phyloP scores from a whole-genome alignment of 1,284 basidiomycete genomes.

The Hemileia vastatrix region DNA sequence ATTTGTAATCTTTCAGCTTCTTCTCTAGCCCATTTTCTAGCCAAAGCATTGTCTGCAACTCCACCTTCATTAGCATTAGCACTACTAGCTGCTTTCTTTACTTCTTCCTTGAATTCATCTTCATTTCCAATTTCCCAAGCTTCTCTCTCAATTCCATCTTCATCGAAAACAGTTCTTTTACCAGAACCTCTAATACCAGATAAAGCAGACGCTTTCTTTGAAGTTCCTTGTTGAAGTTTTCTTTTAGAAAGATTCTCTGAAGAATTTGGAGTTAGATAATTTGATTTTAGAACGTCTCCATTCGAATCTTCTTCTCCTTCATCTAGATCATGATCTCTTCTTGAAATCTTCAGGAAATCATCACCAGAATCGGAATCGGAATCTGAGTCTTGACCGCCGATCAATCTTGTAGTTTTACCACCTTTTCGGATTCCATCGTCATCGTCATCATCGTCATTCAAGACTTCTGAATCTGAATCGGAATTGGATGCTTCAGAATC shows the following conservation, averaged over 20 bases:
- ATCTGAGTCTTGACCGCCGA: neutral
- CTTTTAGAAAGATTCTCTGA: constrained; percentile 51
- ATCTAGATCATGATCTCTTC: constrained; percentile 71
- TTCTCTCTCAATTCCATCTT: constrained; percentile 67
- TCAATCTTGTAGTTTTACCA: neutral
- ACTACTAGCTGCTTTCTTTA: no score
- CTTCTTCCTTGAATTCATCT: constrained; percentile 55
- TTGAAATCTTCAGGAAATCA: constrained; percentile 88
- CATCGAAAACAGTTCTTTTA: constrained; percentile 70
- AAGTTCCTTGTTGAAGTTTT: constrained; percentile 60
- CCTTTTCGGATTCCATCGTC: neutral
- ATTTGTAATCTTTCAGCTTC: constrained; percentile 54
- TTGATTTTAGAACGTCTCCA: neutral
- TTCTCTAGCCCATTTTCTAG: constrained; percentile 61
- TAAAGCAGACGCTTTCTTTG: constrained; percentile 65
- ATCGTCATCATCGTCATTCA: constrained; percentile 16
- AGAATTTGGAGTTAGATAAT: constrained; percentile 47
- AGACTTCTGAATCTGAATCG: constrained; percentile 26
- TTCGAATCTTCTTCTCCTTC: constrained; percentile 44
- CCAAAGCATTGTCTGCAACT: constrained; percentile 60
- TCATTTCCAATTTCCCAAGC: constrained; percentile 64
- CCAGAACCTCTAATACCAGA: constrained; percentile 52
- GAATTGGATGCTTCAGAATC: constrained; percentile 42
- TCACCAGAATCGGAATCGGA: constrained; percentile 43
- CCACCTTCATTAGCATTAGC: constrained; percentile 57